A percentile compares a stretch with the other conserved stretches of the same genome.
phyloP scores from a whole-genome alignment of 305 asterid genomes.

The Ajuga reptans region DNA sequence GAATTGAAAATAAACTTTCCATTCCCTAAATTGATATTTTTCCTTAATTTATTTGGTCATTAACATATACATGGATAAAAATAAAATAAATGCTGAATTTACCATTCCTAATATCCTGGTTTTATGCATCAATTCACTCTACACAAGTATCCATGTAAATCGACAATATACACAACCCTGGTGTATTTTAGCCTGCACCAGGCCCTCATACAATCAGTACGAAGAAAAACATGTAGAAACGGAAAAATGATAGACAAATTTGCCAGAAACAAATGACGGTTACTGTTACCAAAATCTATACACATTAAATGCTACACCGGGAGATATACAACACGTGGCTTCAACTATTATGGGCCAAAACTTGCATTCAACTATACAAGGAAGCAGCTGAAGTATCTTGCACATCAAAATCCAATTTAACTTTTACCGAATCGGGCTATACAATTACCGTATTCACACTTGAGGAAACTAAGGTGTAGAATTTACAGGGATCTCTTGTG shows the following conservation, averaged over 20 bases:
- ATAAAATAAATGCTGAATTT: too few species aligned
- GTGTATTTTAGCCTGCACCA: neutral
- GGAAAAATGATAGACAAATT: neutral
- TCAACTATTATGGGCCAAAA: neutral
- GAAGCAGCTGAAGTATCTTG: neutral
- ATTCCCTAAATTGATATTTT: too few species aligned
- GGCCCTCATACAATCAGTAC: neutral
- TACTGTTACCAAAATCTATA: neutral
- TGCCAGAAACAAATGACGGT: neutral
- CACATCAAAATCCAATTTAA: conserved; percentile 15
- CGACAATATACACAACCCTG: too few species aligned
- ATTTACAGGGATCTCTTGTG: conserved; percentile 53
- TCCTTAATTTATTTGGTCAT: too few species aligned
- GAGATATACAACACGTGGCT: too few species aligned
- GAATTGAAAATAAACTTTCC: too few species aligned
- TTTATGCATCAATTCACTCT: too few species aligned
- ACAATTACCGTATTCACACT: conserved; percentile 20
- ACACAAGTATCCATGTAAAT: too few species aligned
- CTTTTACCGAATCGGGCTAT: neutral
- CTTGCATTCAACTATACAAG: conserved; percentile 14
- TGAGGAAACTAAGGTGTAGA: conserved; percentile 43
- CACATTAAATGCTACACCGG: neutral
- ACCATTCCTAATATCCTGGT: too few species aligned
- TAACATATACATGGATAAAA: too few species aligned
- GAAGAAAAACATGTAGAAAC: neutral